phyloP scores from a whole-genome alignment of 352 stramenopile species.

The Pythium aquatile region DNA sequence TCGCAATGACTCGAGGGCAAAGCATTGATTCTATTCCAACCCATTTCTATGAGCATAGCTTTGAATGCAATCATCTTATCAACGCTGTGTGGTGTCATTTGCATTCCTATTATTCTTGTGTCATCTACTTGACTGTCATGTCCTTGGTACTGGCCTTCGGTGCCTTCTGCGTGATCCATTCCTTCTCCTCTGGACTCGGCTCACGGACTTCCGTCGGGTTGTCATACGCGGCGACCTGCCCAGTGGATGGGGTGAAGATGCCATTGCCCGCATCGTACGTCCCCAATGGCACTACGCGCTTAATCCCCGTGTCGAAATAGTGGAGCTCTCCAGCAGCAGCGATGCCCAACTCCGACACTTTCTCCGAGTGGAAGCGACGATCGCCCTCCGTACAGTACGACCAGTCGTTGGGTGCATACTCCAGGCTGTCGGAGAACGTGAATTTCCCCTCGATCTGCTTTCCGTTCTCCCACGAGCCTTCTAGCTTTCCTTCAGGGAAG shows the following conservation, averaged over 20 bases:
- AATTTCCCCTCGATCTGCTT: conserved; percentile 80
- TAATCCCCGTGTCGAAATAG: conserved; percentile 70
- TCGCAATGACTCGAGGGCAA: conserved; percentile 36
- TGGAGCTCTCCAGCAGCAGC: conserved; percentile 55
- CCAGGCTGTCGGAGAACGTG: conserved; percentile 72
- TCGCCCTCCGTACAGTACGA: conserved; percentile 60
- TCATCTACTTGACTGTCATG: conserved; percentile 51
- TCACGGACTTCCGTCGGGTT: conserved; percentile 55
- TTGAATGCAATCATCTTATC: background rate
- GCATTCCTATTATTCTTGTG: background rate
- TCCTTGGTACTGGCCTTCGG: conserved; percentile 75
- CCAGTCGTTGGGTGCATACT: conserved; percentile 64
- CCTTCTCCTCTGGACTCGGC: conserved; percentile 45
- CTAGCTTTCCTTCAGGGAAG: conserved; percentile 65
- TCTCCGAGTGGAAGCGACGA: conserved; percentile 72
- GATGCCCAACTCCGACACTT: conserved; percentile 50
- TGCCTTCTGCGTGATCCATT: conserved; percentile 59
- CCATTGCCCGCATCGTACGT: conserved; percentile 77
- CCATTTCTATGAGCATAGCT: background rate
- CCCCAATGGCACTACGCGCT: conserved; percentile 60
- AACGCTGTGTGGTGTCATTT: background rate
- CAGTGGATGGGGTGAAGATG: conserved; percentile 66
- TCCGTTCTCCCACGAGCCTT: conserved; percentile 64
- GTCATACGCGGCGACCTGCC: conserved; percentile 47
- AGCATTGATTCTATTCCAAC: conserved; percentile 6